Base-by-base conservation (phyloP, 208 protist species). In the Acanthamoeba castellanii region DNA sequence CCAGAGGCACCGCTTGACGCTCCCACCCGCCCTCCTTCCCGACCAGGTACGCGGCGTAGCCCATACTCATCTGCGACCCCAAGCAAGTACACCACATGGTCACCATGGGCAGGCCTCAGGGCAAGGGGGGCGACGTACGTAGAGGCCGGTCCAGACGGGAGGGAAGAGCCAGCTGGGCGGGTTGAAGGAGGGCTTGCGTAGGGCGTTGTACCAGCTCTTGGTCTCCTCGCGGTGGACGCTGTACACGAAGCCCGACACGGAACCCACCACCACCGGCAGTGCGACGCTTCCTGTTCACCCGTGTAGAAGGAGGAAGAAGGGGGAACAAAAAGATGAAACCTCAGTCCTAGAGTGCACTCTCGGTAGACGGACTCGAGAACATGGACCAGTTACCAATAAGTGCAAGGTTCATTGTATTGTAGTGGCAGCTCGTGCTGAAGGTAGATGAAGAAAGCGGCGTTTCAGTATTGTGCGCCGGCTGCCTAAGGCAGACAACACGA, bases 121-220 rank as follows among this genome's bases (percentile, higher is more conserved):
- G 22, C 0, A 9, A 57, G 47, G 27, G 37, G 20, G 30, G 47
- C 18, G 1, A 4, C 22, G 57, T 72, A 91, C 85, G 32, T 91
- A 91, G 85, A 91, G 85, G 32, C 25, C 30, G 25, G 85, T 91
- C 85, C 85, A 91, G 5, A 91, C 85, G 37, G 85, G 85, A 66
- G 57, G 57, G 27, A 91, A 91, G 27, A 91, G 22, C 85, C 85
- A 91, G 20, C 85, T 25, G 55, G 85, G 85, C 27, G 85, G 85
- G 18, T 7, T 91, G 34, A 91, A 72, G 61, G 85, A 45, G 57
- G 85, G 85, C 32, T 91, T 91, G 32, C 16, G 4, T 47, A 91
- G 27, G 9, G 85, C 50, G 25, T 72, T 34, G 34, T 91, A 91
- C 85, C 85, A 91, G 22, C n/a, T 7, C 52, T 91, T 91, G 85